Evolutionary conservation across 352 stramenopile genomes (phyloP).

Genomic region (Peronospora belbahrii): DNA sequence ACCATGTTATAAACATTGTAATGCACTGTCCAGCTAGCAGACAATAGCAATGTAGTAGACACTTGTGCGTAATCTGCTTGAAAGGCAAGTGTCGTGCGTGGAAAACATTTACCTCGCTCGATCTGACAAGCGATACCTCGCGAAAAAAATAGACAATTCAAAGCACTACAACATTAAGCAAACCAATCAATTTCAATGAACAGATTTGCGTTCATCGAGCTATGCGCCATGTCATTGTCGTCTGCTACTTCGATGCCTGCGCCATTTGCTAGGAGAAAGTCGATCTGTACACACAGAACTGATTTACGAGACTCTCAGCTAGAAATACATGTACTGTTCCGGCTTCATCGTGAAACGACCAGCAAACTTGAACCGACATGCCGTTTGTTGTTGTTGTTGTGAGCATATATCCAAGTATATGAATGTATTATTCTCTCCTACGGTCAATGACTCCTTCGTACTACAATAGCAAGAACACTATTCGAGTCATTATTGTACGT

Average conservation of each 20-base stretch:
- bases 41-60: too few relatives aligned
- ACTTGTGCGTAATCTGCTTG: too few relatives aligned
- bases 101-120: constrained; percentile 1
- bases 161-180: background rate
- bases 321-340: too few relatives aligned
- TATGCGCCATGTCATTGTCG: background rate
- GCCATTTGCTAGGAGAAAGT: background rate
- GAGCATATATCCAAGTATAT: too few relatives aligned
- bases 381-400: too few relatives aligned
- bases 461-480: too few relatives aligned
- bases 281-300: constrained; percentile 4
- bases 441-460: too few relatives aligned
- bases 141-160: constrained; percentile 11
- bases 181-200: constrained; percentile 1
- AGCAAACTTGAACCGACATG: background rate
- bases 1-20: too few relatives aligned
- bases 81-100: too few relatives aligned
- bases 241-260: background rate
- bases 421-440: too few relatives aligned
- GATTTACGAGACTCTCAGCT: background rate
- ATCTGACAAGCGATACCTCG: constrained; percentile 14
- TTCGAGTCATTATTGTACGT: too few relatives aligned
- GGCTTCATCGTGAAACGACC: constrained; percentile 5
- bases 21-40: too few relatives aligned
- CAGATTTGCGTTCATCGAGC: background rate